A percentile compares a stretch with the other conserved stretches of the same genome.
phyloP scores from a whole-genome alignment of 805 yeast species.

The Candida insectalens region DNA sequence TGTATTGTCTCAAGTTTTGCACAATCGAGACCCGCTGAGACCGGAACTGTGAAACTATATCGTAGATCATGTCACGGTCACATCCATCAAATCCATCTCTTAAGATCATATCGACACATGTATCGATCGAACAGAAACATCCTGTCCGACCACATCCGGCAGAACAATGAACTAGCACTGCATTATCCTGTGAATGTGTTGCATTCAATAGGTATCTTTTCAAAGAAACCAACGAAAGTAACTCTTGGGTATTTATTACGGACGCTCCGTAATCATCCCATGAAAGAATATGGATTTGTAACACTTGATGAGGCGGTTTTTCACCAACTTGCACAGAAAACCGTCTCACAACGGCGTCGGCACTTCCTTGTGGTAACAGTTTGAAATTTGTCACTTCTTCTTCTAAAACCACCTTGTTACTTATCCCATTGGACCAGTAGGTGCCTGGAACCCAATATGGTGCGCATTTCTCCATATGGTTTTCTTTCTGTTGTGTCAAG shows the following conservation, averaged over 20 bases:
- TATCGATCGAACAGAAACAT: constrained; percentile 67
- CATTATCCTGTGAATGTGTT: constrained; percentile 20
- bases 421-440: constrained; percentile 25
- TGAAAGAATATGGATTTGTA: constrained; percentile 66
- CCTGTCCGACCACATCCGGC: constrained; percentile 99
- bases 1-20: constrained; percentile 45
- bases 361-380: constrained; percentile 12
- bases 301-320: constrained; percentile 32
- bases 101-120: constrained; percentile 34
- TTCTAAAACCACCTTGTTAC: constrained; percentile 15
- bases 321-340: constrained; percentile 31
- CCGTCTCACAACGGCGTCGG: constrained; percentile 28
- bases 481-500: constrained; percentile 67
- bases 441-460: constrained; percentile 68
- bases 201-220: constrained; percentile 16
- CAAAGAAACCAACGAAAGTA: constrained; percentile 43
- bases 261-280: constrained; percentile 84
- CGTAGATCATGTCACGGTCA: constrained; percentile 32
- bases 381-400: constrained; percentile 19
- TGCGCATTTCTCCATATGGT: constrained; percentile 71
- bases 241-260: constrained; percentile 41
- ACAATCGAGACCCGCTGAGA: constrained; percentile 50
- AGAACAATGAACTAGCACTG: constrained; percentile 79
- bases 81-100: constrained; percentile 5
- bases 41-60: constrained; percentile 37